phyloP scores from a whole-genome alignment of 2,329 filamentous ascomycete genomes.

The Sporothrix euskadiensis region DNA sequence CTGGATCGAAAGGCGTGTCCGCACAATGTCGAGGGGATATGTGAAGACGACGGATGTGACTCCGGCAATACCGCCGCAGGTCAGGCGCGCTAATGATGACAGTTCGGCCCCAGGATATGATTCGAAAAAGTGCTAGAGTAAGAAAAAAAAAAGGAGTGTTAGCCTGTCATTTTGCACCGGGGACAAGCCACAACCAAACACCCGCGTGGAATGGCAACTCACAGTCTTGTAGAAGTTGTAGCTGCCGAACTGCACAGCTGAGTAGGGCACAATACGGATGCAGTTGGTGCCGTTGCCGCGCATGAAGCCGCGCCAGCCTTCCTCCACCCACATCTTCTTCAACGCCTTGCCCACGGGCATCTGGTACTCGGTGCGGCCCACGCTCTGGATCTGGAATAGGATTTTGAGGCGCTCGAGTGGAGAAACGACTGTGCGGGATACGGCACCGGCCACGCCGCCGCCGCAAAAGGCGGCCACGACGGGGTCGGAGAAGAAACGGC shows the following conservation, averaged over 20 bases:
- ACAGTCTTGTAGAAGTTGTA: constrained; percentile 97
- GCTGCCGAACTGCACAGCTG: constrained; percentile 95
- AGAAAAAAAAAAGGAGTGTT: background rate
- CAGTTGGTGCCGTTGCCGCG: constrained; percentile 97
- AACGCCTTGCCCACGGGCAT: constrained; percentile 86
- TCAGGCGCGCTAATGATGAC: constrained; percentile 69
- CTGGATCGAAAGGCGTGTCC: constrained; percentile 93
- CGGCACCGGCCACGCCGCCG: constrained; percentile 89
- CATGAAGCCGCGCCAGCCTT: constrained; percentile 97
- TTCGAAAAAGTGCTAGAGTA: constrained; percentile 68
- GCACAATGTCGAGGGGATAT: constrained; percentile 96
- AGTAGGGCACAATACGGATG: constrained; percentile 96
- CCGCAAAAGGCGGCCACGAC: constrained; percentile 90
- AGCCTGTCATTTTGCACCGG: background rate
- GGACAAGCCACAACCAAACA: background rate
- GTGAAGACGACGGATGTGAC: constrained; percentile 94
- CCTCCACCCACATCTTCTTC: constrained; percentile 92
- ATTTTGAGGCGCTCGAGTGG: constrained; percentile 96
- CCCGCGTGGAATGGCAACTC: background rate
- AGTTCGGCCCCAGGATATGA: constrained; percentile 71
- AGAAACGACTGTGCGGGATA: constrained; percentile 96
- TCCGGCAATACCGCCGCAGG: constrained; percentile 89
- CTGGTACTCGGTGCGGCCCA: constrained; percentile 87
- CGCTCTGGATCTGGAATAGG: constrained; percentile 93
- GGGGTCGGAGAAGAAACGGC: constrained; percentile 69